phyloP scores from a whole-genome alignment of 108 stramenopile species.

The Fistulifera solaris region DNA sequence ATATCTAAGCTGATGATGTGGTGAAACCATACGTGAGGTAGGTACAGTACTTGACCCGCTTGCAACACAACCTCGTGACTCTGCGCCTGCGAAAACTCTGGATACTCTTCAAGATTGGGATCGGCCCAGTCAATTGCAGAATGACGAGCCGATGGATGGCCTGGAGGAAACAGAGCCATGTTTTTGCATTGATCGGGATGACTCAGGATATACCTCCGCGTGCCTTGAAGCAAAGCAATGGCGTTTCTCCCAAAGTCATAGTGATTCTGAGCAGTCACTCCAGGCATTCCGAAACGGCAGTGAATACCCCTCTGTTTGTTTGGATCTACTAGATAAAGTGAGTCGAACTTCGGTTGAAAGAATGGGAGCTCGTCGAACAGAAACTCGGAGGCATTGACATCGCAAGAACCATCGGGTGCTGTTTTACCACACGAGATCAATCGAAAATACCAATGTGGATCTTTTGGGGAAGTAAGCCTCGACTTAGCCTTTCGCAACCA shows the following conservation, averaged over 20 bases:
- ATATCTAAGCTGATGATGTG: slow-evolving; percentile 82
- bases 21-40: slow-evolving; percentile 92
- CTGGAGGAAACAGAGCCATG: slow-evolving; percentile 68
- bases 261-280: slow-evolving; percentile 83
- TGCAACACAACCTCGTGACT: slow-evolving; percentile 78
- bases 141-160: slow-evolving; percentile 86
- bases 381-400: slow-evolving; percentile 60
- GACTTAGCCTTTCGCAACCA: slow-evolving; percentile 81
- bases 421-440: slow-evolving; percentile 73
- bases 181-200: slow-evolving; percentile 49
- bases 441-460: slow-evolving; percentile 87
- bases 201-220: slow-evolving; percentile 78
- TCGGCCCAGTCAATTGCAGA: slow-evolving; percentile 88
- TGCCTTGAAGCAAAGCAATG: slow-evolving; percentile 71
- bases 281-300: slow-evolving; percentile 91
- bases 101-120: slow-evolving; percentile 68
- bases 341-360: slow-evolving; percentile 58
- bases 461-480: slow-evolving; percentile 8
- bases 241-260: slow-evolving; percentile 83
- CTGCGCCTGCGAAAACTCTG: slow-evolving; percentile 54
- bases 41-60: slow-evolving; percentile 90
- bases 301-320: slow-evolving; percentile 66
- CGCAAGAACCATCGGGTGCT: slow-evolving; percentile 45
- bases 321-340: slow-evolving; percentile 63
- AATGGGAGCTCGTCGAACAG: slow-evolving; percentile 86